phyloP scores from a whole-genome alignment of 192 early-diverging fungal species.

The Dispira simplex region DNA sequence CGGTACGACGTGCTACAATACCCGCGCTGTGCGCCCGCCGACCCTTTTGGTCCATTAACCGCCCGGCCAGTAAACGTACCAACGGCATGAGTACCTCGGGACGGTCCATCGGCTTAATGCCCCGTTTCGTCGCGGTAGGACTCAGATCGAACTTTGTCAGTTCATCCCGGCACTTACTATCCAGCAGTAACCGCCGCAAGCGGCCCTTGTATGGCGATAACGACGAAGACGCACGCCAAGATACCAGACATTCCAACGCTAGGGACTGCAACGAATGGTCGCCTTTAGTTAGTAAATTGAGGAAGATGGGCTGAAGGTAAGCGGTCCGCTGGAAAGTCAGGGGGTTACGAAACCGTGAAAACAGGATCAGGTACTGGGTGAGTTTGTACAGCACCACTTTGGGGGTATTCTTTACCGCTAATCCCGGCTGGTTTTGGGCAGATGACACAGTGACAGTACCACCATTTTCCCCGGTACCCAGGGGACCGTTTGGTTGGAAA shows the following conservation, averaged over 20 bases:
- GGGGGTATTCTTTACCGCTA: not conserved
- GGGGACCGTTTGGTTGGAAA: no score
- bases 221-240: slow-evolving; percentile 52
- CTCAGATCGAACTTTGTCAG: slow-evolving; percentile 61
- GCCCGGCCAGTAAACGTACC: slow-evolving; percentile 79
- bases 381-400: slow-evolving; percentile 13
- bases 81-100: slow-evolving; percentile 56
- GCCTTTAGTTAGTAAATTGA: slow-evolving; percentile 64
- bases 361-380: slow-evolving; percentile 35
- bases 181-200: slow-evolving; percentile 61
- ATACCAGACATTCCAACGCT: slow-evolving; percentile 70
- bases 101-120: slow-evolving; percentile 45
- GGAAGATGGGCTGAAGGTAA: slow-evolving; percentile 41
- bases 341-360: slow-evolving; percentile 53
- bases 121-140: slow-evolving; percentile 28
- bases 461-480: no score
- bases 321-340: slow-evolving; percentile 29
- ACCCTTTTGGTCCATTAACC: slow-evolving; percentile 64
- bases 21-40: slow-evolving; percentile 54
- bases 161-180: slow-evolving; percentile 83
- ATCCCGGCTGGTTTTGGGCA: no score
- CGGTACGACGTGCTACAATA: slow-evolving; percentile 53
- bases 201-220: slow-evolving; percentile 60
- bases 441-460: no score
- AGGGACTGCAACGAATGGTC: slow-evolving; percentile 62